Conservation (phyloP, 176 grass and related monocot genomes). For the maize (Zea mays) region Zm-B73-REFERENCE-NAM-5.0 NC_050099.1:211583501-211584000, state of each 20-base stretch:
- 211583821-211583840: background rate
- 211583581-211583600: background rate
- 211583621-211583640: constrained; percentile 14
- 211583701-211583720: background rate
- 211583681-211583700: background rate
- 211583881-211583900: background rate
- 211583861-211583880: background rate
- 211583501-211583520: background rate
- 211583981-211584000: constrained; percentile 26
- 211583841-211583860: background rate
- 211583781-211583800: background rate
- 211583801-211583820: background rate
- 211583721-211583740: background rate
- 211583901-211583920: constrained; percentile 14
- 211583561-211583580: background rate
- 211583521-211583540: background rate
- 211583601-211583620: background rate
- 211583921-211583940: constrained; percentile 4
- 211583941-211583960: background rate
- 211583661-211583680: background rate
- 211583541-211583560: background rate
- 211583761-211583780: background rate
- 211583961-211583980: background rate
- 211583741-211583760: background rate
- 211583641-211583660: constrained; percentile 6